Evolutionary conservation across 805 yeast species (phyloP).

Genomic region (Priceomyces castillae): DNA sequence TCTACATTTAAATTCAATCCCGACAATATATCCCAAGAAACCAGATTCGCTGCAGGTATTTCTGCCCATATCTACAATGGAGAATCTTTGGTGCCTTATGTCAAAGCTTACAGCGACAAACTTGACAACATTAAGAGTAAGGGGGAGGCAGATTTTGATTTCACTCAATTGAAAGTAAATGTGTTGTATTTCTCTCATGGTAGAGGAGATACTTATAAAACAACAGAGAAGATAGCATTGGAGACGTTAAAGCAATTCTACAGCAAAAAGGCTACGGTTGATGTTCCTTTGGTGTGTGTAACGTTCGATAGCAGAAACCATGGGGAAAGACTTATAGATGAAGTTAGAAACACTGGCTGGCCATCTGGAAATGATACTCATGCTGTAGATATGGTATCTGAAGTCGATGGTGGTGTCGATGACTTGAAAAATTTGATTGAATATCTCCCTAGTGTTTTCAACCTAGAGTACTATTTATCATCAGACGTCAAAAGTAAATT

Average conservation of each 20-base stretch:
- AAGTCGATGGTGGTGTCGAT: constrained; percentile 45
- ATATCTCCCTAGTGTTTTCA: constrained; percentile 41
- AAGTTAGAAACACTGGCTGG: constrained; percentile 43
- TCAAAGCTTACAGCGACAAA: constrained; percentile 15
- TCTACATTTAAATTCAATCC: background rate
- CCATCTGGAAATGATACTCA: constrained; percentile 46
- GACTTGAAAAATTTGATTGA: constrained; percentile 45
- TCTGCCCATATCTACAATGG: constrained; percentile 43
- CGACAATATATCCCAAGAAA: background rate
- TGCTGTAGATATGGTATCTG: constrained; percentile 48
- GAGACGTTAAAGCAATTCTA: constrained; percentile 28
- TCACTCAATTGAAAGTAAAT: constrained; percentile 30
- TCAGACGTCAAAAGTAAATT: constrained; percentile 12
- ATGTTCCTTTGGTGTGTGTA: constrained; percentile 42
- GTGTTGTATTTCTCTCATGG: constrained; percentile 49
- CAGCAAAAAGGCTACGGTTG: constrained; percentile 14
- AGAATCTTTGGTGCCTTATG: constrained; percentile 24
- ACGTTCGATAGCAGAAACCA: constrained; percentile 57
- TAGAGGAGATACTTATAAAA: constrained; percentile 37
- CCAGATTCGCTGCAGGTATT: constrained; percentile 44
- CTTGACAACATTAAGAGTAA: constrained; percentile 4
- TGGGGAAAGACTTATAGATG: constrained; percentile 44
- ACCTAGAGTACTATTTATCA: constrained; percentile 28
- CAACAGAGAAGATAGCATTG: constrained; percentile 41
- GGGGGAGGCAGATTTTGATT: constrained; percentile 5